Evolutionary conservation across 2,329 filamentous ascomycete species (phyloP), one percentile per base, ranked within the genome.

Genomic region (Zymoseptoria passerinii): DNA sequence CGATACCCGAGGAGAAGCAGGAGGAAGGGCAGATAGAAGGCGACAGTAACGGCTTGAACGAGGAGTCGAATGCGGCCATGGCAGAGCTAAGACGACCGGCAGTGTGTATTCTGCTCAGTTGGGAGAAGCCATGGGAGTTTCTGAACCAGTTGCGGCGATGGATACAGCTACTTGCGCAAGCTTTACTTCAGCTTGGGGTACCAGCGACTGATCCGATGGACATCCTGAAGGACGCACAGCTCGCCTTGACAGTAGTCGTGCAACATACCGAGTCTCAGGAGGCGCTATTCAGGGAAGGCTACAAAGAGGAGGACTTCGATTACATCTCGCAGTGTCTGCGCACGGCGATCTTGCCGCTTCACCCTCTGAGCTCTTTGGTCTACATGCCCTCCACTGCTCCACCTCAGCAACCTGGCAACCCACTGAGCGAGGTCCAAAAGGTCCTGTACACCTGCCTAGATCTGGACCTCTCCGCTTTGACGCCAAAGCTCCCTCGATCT

Each of bases 271-370:
- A 95, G 74, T 91, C 89, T 72, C 95, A 97, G 73, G 92, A 97
- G 70, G 83, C 84, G 48, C 75, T 99, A 58, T 94, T 97, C 75
- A 90, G 89, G 72, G 92, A 90, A 59, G 85, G 88, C 13, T 99
- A 92, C 91, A 92, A 91, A 74, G 94, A 99, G 74, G 90, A 95
- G 65, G 88, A 95, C 67, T 99, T 99, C 69, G 94, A 99, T 72
- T 92, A 94, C 65, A 89, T 99, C 50, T 81, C 96, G 59, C 94
- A 99, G 71, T 95, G 92, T 72, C 77, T 99, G 69, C 84, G 94
- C 65, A 97, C 94, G 0, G 85, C 95, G 48, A 77, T 99, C 49
- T 78, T 99, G 63, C 92, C 92, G 54, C 73, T 79, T 53, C 63
- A 67, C 50, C 66, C 66, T 9, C 72, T 78, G 83, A 91, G 92